A percentile compares a stretch with the other conserved stretches of the same genome.
These are phyloP conservation scores for Phaeolepiota aurea DNA, from an alignment of 768 basidiomycete genomes.

Conservation along the genomic window DNA sequence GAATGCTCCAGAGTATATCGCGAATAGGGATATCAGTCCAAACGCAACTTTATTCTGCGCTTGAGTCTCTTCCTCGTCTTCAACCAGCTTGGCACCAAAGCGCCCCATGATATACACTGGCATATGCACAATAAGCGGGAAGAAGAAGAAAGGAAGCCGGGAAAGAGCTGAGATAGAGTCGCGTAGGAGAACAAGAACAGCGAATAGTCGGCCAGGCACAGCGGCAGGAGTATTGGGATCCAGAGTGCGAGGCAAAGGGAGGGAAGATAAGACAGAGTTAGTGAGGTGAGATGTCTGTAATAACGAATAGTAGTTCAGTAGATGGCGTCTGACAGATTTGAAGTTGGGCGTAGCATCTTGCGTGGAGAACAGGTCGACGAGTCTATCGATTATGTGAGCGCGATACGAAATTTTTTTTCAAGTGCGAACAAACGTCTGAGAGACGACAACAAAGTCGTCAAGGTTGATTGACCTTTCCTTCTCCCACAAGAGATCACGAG, in stretches of 20 bases:
- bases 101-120: conserved; percentile 83
- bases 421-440: conserved; percentile 95
- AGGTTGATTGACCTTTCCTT: conserved; percentile 68
- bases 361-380: conserved; percentile 83
- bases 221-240: conserved; percentile 71
- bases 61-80: conserved; percentile 89
- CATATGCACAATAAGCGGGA: conserved; percentile 76
- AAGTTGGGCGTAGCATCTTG: conserved; percentile 54
- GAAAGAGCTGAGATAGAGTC: conserved; percentile 66
- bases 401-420: too few relatives aligned
- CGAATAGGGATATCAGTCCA: conserved; percentile 64
- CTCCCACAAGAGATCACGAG: conserved; percentile 89
- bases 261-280: conserved; percentile 74
- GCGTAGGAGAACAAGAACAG: conserved; percentile 68
- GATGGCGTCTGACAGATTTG: conserved; percentile 50
- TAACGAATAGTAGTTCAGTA: conserved; percentile 86
- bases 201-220: conserved; percentile 77
- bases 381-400: too few relatives aligned
- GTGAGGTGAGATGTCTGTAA: conserved; percentile 76
- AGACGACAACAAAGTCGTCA: conserved; percentile 74
- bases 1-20: conserved; percentile 82
- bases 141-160: conserved; percentile 81
- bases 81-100: conserved; percentile 62
- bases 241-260: conserved; percentile 78
- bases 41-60: conserved; percentile 97